Evolutionary conservation across 2,329 filamentous ascomycete species (phyloP), one percentile per base, ranked within the genome.

Genomic region (Fusarium veterinarium): DNA sequence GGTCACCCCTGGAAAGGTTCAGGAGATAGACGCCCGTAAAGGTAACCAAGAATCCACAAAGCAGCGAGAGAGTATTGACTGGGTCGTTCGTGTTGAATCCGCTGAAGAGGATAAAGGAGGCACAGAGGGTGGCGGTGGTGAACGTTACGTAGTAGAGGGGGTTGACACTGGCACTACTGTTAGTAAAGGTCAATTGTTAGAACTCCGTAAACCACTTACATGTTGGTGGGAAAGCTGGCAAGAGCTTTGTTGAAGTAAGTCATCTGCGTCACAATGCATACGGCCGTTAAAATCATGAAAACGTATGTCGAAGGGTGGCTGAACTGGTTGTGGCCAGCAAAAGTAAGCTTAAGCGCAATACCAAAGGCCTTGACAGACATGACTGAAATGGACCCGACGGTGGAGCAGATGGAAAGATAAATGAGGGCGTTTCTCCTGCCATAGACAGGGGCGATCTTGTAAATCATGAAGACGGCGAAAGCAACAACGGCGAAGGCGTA

Each of bases 221-320:
- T 97, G 77, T 97, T 97, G 37, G 96, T 98, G 35, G 94, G 95
- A 84, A 98, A 99, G 79, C 97, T 95, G 82, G 94, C 97, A 67
- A 99, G 86, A 12, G 96, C 96, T 84, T 99, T 99, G 87, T 99
- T 99, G 84, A 99, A 97, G 83, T 99, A 99, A 83, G 99, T 99
- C 96, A 99, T 98, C 86, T 99, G 96, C 13, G 95, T 98, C 75
- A 99, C 83, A 80, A 99, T 98, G 86, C 96, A 99, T 73, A 98
- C 94, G 6, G 88, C 87, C 0, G 95, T 96, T 73, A 98, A 90
- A 74, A 99, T 98, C 83, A 95, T 91, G 81, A 99, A 99, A 72
- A 98, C 95, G 78, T 99, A 99, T 67, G 97, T 99, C 55, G 95
- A 97, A 5, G 97, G 94, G 77, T 97, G 94, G 9, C 90, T 91